Base-by-base conservation (phyloP, 805 yeast species). In the Grigorovia jiainica region DNA sequence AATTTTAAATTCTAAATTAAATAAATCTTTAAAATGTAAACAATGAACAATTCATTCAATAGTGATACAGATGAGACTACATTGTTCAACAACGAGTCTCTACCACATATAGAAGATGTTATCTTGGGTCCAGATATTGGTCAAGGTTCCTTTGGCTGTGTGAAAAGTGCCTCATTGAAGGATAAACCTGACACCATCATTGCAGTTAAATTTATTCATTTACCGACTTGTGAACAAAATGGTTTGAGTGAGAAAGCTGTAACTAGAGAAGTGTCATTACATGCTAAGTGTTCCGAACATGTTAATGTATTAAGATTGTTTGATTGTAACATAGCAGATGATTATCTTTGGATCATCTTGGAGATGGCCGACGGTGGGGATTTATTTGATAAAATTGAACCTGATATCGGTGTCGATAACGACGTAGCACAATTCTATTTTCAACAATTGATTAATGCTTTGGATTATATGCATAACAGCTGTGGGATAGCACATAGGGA, bases 341-440 rank as follows among this genome's bases (percentile, higher is more conserved):
- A 69, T 36, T 82, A 81, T 75, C 61, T 75, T 30, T 82, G 82
- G 75, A 68, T 82, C 44, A 75, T 75, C 3, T 63, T 82, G 70
- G 89, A 82, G 51, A 62, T 78, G 43, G 86, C 87, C 1, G 70
- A 71, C 20, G 84, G 85, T 44, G 92, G 92, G 13, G 92, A 82
- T 59, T 56, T 82, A 17, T 82, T 82, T 56, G 89, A 82, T 52
- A 82, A 82, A 58, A 82, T 82, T 45, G 87, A 81, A 54, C 87
- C 87, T 0, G 87, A 80, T 60, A 61, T 73, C 7, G 87, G 87
- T 1, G 78, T 81, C 2, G 82, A 76, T 47, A 73, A 70, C 41
- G 78, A 76, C 17, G 70, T 81, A 8, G 82, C 83, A 1, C 84
- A 79, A 43, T 76, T 81, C 54, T 81, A 79, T 54, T 80, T 81